A percentile compares a stretch with the other conserved stretches of the same genome.
Conservation (phyloP, 1,284 basidiomycete genomes). For the Abortiporus biennis region DNA sequence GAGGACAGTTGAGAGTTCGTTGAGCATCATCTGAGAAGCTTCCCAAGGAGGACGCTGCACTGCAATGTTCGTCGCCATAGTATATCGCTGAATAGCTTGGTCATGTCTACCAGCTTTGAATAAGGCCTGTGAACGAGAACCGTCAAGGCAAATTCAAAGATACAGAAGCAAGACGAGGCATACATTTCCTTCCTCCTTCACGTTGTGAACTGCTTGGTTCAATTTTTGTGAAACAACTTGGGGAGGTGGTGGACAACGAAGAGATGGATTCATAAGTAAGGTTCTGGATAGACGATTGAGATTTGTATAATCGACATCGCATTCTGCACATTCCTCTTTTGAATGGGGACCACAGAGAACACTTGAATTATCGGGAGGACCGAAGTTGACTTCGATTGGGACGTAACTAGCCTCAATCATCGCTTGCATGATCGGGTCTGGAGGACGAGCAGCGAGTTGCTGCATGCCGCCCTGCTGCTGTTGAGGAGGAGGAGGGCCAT, state of each 20-base stretch:
- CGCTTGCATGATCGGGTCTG: constrained; percentile 68
- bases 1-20: constrained; percentile 85
- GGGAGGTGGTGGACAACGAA: constrained; percentile 78
- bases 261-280: constrained; percentile 62
- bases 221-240: constrained; percentile 73
- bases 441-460: constrained; percentile 36
- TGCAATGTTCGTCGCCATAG: constrained; percentile 78
- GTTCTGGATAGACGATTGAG: constrained; percentile 73
- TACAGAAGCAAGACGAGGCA: constrained; percentile 23
- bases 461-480: constrained; percentile 29
- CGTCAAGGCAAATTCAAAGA: constrained; percentile 7
- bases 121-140: constrained; percentile 40
- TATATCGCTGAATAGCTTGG: constrained; percentile 82
- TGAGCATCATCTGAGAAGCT: constrained; percentile 71
- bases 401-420: constrained; percentile 68
- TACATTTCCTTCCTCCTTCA: constrained; percentile 91
- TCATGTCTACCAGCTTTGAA: constrained; percentile 74
- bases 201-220: constrained; percentile 62
- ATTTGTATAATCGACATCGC: constrained; percentile 62
- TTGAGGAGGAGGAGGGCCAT: constrained; percentile 30
- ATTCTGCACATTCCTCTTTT: constrained; percentile 64
- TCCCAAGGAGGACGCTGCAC: constrained; percentile 90
- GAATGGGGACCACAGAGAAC: constrained; percentile 61
- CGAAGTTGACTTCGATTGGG: constrained; percentile 53
- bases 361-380: constrained; percentile 40